Conservation (phyloP, 495 filamentous ascomycete genomes). For the Tirmania nivea region DNA sequence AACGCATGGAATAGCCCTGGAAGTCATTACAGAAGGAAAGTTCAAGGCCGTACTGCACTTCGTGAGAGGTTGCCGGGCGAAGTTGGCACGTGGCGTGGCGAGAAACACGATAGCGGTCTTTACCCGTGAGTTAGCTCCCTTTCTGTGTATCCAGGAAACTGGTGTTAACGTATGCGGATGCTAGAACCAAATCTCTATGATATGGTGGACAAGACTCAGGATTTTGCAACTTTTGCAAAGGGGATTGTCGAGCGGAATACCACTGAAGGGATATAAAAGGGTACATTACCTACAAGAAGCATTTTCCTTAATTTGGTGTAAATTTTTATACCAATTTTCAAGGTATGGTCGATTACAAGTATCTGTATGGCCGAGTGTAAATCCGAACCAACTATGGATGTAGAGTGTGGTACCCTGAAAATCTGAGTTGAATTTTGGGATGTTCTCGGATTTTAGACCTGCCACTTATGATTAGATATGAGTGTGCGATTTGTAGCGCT, state of each 20-base stretch:
- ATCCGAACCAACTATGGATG: too few species aligned
- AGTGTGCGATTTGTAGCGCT: too few species aligned
- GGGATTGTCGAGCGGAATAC: constrained; percentile 67
- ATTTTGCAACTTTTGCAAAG: constrained; percentile 76
- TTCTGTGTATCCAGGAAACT: neutral
- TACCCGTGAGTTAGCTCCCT: constrained; percentile 30
- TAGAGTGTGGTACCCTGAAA: too few species aligned
- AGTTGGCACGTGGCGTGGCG: constrained; percentile 27
- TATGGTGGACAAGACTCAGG: constrained; percentile 49
- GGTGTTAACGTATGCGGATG: neutral
- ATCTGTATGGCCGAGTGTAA: too few species aligned
- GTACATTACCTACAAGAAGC: too few species aligned
- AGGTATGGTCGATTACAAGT: too few species aligned
- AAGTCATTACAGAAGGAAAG: constrained; percentile 67
- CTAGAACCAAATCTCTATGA: constrained; percentile 68
- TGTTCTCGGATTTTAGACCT: too few species aligned
- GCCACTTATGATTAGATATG: too few species aligned
- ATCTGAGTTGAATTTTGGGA: too few species aligned
- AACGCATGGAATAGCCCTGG: constrained; percentile 30
- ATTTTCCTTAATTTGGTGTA: too few species aligned
- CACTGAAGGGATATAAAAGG: neutral
- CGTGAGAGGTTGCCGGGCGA: constrained; percentile 45
- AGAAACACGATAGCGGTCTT: constrained; percentile 92
- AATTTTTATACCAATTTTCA: too few species aligned
- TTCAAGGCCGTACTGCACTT: constrained; percentile 95